Evolutionary conservation across 306 rosid species (phyloP), one percentile per base, ranked within the genome.

Genomic region (Inga oerstediana): DNA sequence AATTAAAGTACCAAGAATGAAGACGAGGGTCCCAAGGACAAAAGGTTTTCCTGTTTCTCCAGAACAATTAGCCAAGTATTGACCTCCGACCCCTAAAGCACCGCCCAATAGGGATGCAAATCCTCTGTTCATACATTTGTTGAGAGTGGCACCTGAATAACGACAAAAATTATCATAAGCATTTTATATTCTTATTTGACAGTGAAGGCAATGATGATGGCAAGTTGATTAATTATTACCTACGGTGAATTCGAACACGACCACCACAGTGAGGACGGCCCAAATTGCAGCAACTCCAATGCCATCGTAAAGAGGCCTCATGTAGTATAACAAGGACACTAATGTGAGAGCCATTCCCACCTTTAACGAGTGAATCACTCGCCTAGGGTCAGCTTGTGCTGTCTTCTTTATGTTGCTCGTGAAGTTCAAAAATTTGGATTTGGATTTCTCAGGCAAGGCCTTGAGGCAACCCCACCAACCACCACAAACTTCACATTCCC

Each of bases 51-150:
- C 94, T 71, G 62, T 87, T 15, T 86, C 83, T 75, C 95, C 97
- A 66, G 84, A 89, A 65, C 84, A 87, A 81, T 83, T 77, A 3
- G 97, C 93, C 9, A 94, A 84, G 75, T 86, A 89, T 34, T 90
- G 86, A 71, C 88, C 94, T 87, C 97, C 98, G 84, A 94, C 80
- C 43, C 97, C 99, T 80, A 94, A 85, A 68, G 91, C 94, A 89
- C 93, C 97, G 24, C 93, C 99, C 30, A 88, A 15, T 15, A 94
- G 78, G 80, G 99, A 94, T 59, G 95, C 99, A 76, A 84, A 85
- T 70, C 93, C 92, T 88, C 99, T 94, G 86, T 96, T 96, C 46
- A 96, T 59, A 58, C 94, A 85, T 87, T 89, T 96, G 87, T 88
- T 46, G 8, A 96, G 91, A 4, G 98, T 96, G 81, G 91, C 99